Base-by-base conservation (phyloP, 1,139 yeast species). In the Diutina siamensis region DNA sequence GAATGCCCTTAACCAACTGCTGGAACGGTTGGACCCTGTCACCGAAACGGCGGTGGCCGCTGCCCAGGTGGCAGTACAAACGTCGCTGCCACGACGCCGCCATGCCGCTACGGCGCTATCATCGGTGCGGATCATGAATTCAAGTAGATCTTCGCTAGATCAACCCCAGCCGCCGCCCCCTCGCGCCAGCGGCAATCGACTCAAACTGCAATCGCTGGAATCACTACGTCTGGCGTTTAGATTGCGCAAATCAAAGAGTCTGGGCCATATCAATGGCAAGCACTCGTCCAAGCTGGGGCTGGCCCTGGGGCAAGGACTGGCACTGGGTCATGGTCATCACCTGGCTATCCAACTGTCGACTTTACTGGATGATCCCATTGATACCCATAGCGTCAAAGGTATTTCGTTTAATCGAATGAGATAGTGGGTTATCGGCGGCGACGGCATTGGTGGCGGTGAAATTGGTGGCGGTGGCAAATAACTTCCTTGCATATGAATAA, bases 101-200 rank as follows among this genome's bases (percentile, higher is more conserved):
- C 18, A 12, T 17, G 27, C n/a, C 18, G 40, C 33, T 36, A 19
- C 32, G 45, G 41, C 35, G 46, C 20, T 18, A 35, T 35, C 54
- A 58, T 8, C 47, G 46, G 31, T 32, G 44, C 27, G 40, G 18
- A 35, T 35, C 18, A 21, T 20, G 18, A 35, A 35, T 12, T 35
- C 40, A 10, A 35, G 40, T 20, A 27, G 22, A 27, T 4, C 22
- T 2, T 35, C 22, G 5, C 13, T 22, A n/a, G 28, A 18, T 7
- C 38, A 20, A 8, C 38, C 28, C 7, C 27, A 21, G 18, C 40
- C 27, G 5, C 40, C 22, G 28, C 15, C 40, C 17, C 15, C 10
- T 12, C 40, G 13, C 22, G 38, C 22, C 38, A 19, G 38, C 38
- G 38, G 25, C 22, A 5, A 7, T 10, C 13, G 34, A 31, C 34